phyloP scores from a whole-genome alignment of 1,284 basidiomycete species.

The Mycosarcoma mackinlayi region DNA sequence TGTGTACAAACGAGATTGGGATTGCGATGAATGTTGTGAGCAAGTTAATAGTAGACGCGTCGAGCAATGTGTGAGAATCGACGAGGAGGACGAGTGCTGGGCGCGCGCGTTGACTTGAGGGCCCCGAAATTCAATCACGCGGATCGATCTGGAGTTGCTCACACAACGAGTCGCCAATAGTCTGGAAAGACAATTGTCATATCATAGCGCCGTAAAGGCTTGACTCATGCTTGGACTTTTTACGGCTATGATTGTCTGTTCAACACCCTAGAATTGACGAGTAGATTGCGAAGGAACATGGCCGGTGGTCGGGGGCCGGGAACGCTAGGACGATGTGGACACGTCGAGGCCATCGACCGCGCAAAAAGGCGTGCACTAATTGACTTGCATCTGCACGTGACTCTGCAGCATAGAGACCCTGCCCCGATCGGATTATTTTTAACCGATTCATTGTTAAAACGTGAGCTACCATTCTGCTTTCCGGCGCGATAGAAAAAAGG shows the following conservation, averaged over 20 bases:
- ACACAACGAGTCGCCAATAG: no score
- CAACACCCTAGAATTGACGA: no score
- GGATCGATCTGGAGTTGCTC: conserved; percentile 20
- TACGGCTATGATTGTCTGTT: no score
- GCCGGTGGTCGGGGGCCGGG: no score
- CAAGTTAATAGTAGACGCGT: conserved; percentile 2
- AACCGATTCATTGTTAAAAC: no score
- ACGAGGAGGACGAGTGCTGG: conserved; percentile 1
- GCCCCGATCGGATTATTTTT: neutral
- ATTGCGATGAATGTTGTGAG: conserved; percentile 6
- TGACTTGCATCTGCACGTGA: conserved; percentile 49
- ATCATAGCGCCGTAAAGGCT: no score
- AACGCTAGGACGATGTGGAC: no score
- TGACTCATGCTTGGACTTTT: no score
- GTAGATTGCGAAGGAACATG: no score
- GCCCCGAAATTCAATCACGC: conserved; percentile 19
- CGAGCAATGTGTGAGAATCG: neutral
- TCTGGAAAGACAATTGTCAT: no score
- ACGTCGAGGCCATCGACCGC: neutral
- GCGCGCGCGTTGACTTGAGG: conserved; percentile 15
- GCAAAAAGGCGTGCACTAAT: conserved; percentile 35
- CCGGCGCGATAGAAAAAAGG: no score
- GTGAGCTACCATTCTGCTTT: no score
- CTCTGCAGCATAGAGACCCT: conserved; percentile 41
- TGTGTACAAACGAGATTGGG: conserved; percentile 1